phyloP scores from a whole-genome alignment of 352 stramenopile genomes.

The Achlya hypogyna region DNA sequence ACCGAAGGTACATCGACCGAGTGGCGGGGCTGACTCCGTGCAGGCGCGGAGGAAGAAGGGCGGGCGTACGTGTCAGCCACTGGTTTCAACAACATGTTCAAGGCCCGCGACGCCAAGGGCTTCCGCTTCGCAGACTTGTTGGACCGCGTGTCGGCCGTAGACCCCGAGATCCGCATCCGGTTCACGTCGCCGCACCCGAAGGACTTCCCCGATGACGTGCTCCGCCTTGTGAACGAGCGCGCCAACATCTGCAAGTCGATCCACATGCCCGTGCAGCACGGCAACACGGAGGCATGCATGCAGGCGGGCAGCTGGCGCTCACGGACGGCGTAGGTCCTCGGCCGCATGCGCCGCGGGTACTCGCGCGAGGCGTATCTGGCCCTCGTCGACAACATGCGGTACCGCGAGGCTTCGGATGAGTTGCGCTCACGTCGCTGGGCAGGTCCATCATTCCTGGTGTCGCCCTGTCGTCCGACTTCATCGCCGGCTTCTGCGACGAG shows the following conservation, averaged over 20 bases:
- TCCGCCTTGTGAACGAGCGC: constrained; percentile 84
- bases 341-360: constrained; percentile 95
- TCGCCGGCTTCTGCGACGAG: constrained; percentile 98
- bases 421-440: not conserved
- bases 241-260: constrained; percentile 96
- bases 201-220: constrained; percentile 94
- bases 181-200: constrained; percentile 99
- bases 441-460: constrained; percentile 51
- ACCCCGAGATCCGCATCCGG: constrained; percentile 94
- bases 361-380: constrained; percentile 95
- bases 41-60: constrained; percentile 41
- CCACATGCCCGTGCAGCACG: constrained; percentile 97
- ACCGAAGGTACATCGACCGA: constrained; percentile 30
- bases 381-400: constrained; percentile 90
- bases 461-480: constrained; percentile 93
- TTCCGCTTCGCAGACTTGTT: constrained; percentile 97
- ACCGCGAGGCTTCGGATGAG: not conserved
- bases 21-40: not conserved
- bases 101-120: constrained; percentile 71
- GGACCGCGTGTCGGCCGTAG: constrained; percentile 86
- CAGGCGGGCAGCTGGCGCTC: not conserved
- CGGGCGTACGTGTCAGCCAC: constrained; percentile 78
- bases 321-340: constrained; percentile 31
- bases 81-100: constrained; percentile 95
- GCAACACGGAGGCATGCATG: constrained; percentile 62